Evolutionary conservation across 2,329 filamentous ascomycete genomes (phyloP), one percentile per base, ranked within the genome.

Genomic region (Thermothelomyces thermophilus): DNA sequence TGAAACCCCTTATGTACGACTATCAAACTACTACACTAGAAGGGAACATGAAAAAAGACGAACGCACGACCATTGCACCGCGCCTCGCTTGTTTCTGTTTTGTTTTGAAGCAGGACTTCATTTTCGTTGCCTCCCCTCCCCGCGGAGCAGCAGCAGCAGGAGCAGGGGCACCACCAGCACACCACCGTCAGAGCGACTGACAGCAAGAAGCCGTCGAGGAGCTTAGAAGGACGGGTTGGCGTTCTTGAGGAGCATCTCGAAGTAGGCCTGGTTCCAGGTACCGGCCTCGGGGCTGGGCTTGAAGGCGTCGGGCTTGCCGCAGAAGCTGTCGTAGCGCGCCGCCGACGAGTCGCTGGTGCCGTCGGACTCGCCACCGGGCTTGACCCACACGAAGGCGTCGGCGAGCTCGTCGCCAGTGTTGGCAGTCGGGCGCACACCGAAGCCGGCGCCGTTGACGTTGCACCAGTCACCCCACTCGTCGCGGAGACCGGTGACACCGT

Each of bases 381-480:
- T 84, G 60, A 82, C 69, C 81, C 80, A 84, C 42, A 84, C 80
- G 56, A 84, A 80, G 31, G 80, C 78, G 64, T 84, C 82, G 46
- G 74, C 72, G 17, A 80, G 71, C 6, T 67, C 62, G 58, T 76
- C 69, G 39, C 75, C 77, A n/a, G 79, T 83, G 56, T 73, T 64
- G 5, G 77, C 71, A 2, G 76, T 77, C 0, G 79, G 78, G 34
- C 77, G 73, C 41, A 70, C 66, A 55, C 81, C 81, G 58, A 83
- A 83, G 33, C 81, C 81, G 51, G 80, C 77, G 41, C 73, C 75
- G 41, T 70, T 71, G 56, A 83, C 73, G 61, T 84, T 73, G 63
- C 70, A 73, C 70, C 70, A 73, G 61, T 73, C 64, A 53, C 71
- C 72, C 70, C 72, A 73, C 58, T 69, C 66, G 47, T 63, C 51